phyloP scores from a whole-genome alignment of 2,329 filamentous ascomycete species.

The Gliomastix tumulicola region DNA sequence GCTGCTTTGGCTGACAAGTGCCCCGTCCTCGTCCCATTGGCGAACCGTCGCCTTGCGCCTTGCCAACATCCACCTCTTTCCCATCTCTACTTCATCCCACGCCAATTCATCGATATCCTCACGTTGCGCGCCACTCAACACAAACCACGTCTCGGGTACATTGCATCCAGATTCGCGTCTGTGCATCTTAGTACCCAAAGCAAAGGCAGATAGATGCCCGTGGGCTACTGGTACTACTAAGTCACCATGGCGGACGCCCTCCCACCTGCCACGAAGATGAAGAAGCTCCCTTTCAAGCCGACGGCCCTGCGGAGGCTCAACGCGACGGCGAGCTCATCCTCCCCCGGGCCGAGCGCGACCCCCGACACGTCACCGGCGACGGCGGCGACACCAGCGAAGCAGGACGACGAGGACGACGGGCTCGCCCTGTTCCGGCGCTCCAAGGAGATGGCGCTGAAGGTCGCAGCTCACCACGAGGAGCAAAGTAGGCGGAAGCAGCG shows the following conservation, averaged over 20 bases:
- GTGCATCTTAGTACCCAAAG: too few relatives aligned
- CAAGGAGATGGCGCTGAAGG: conserved; percentile 38
- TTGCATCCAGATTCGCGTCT: too few relatives aligned
- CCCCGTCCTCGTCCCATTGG: too few relatives aligned
- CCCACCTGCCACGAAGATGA: conserved; percentile 20
- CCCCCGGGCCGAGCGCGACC: conserved; percentile 17
- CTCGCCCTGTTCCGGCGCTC: conserved; percentile 43
- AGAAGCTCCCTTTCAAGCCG: conserved; percentile 42
- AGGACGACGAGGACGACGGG: conserved; percentile 22
- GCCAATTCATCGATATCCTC: too few relatives aligned
- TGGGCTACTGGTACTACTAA: not conserved
- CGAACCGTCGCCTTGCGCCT: too few relatives aligned
- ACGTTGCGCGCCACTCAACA: too few relatives aligned
- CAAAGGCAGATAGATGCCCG: too few relatives aligned
- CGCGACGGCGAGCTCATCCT: too few relatives aligned
- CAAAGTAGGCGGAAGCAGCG: conserved; percentile 12
- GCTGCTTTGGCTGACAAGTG: too few relatives aligned
- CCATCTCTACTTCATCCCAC: too few relatives aligned
- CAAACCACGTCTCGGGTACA: too few relatives aligned
- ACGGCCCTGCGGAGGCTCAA: conserved; percentile 33
- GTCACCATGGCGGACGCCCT: conserved; percentile 22
- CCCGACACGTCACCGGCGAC: conserved; percentile 5
- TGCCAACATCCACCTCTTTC: too few relatives aligned
- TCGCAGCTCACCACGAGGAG: conserved; percentile 30
- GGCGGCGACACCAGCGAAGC: conserved; percentile 4